phyloP scores from a whole-genome alignment of 1,284 basidiomycete genomes.

The Cryptococcus jaspeensis region DNA sequence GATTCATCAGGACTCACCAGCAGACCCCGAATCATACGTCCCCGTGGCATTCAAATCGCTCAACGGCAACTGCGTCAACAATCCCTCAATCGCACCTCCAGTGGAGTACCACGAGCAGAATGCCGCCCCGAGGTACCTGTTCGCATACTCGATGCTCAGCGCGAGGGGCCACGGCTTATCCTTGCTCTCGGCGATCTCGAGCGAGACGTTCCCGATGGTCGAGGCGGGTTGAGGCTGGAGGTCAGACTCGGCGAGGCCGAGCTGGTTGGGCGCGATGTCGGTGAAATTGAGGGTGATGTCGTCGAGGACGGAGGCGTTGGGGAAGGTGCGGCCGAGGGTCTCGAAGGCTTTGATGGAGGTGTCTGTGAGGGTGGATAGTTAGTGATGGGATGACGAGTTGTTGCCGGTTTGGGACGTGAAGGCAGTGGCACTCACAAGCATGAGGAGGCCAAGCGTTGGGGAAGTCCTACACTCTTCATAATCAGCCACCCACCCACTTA shows the following conservation, averaged over 20 bases:
- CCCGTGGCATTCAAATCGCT: constrained; percentile 71
- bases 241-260: constrained; percentile 64
- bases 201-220: constrained; percentile 56
- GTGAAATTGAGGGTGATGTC: constrained; percentile 58
- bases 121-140: constrained; percentile 67
- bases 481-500: not conserved
- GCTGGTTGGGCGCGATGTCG: constrained; percentile 70
- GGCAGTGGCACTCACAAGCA: constrained; percentile 58
- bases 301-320: constrained; percentile 30
- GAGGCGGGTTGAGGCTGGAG: constrained; percentile 67
- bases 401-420: too few species aligned
- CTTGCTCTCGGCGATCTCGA: constrained; percentile 41
- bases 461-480: constrained; percentile 33
- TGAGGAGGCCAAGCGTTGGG: constrained; percentile 67
- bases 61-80: constrained; percentile 68
- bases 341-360: constrained; percentile 75
- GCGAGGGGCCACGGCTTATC: constrained; percentile 53
- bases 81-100: constrained; percentile 70
- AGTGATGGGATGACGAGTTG: too few species aligned
- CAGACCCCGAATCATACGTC: constrained; percentile 38
- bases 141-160: constrained; percentile 61
- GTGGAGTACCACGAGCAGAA: constrained; percentile 84
- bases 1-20: constrained; percentile 10
- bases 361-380: constrained; percentile 45
- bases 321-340: constrained; percentile 40